Evolutionary conservation across 2,329 filamentous ascomycete species (phyloP).

Genomic region (Aspergillus oerlinghausenensis): DNA sequence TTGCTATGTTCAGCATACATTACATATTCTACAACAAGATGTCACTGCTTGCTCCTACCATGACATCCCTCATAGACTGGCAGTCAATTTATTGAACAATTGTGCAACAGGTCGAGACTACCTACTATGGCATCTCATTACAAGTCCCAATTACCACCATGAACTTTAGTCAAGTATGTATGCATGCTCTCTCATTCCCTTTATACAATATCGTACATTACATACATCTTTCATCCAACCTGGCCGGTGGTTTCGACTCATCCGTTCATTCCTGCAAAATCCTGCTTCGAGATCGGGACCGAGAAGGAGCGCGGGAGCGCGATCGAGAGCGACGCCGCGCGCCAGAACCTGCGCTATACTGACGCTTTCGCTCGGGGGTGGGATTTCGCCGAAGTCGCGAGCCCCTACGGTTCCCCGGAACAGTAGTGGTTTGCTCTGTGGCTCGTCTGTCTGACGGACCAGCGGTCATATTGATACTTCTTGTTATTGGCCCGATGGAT

Average conservation of each 20-base stretch:
- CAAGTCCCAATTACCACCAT: not conserved
- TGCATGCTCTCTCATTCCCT: not conserved
- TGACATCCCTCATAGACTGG: too few species aligned
- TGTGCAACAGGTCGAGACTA: too few species aligned
- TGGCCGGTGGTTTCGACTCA: not conserved
- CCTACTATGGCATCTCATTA: too few species aligned
- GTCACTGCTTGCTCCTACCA: not conserved
- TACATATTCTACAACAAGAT: not conserved
- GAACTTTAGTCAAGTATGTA: not conserved
- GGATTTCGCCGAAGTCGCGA: conserved; percentile 12
- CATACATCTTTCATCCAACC: not conserved
- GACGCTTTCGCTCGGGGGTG: conserved; percentile 10
- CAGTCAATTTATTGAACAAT: too few species aligned
- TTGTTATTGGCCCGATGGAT: not conserved
- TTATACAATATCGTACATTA: not conserved
- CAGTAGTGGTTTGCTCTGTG: conserved; percentile 1
- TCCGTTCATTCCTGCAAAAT: not conserved
- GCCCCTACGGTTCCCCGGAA: conserved; percentile 2
- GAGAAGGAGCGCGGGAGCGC: conserved; percentile 5
- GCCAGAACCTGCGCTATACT: conserved; percentile 14
- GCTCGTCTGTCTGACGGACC: conserved; percentile 1
- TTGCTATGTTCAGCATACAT: not conserved
- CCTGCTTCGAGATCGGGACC: not conserved
- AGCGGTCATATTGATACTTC: not conserved
- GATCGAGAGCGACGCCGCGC: conserved; percentile 12